A percentile compares a stretch with the other conserved stretches of the same genome.
phyloP scores from a whole-genome alignment of 208 protist species.

The Leishmania tarentolae region DNA sequence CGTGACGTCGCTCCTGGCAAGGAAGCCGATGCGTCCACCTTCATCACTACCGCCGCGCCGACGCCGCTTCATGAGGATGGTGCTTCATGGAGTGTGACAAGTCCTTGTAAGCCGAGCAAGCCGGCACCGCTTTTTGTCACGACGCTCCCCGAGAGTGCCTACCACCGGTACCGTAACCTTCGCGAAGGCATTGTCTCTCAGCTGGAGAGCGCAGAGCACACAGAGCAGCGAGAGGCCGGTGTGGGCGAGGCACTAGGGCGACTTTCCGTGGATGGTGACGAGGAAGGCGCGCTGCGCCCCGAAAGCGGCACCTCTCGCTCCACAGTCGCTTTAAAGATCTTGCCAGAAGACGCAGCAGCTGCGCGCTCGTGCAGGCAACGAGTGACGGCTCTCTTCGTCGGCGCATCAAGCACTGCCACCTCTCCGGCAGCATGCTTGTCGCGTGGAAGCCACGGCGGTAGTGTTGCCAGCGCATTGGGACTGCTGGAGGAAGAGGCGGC shows the following conservation, averaged over 20 bases:
- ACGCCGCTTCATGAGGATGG: background rate
- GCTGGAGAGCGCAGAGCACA: constrained; percentile 20
- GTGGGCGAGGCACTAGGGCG: background rate
- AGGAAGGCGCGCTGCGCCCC: background rate
- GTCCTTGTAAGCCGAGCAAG: constrained; percentile 18
- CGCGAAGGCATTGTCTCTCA: constrained; percentile 20
- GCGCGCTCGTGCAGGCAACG: background rate
- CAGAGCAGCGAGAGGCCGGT: background rate
- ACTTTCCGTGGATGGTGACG: background rate
- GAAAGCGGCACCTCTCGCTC: background rate
- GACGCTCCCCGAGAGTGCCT: constrained; percentile 24
- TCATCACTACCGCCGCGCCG: background rate
- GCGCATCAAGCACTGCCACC: constrained; percentile 1
- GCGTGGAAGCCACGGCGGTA: background rate
- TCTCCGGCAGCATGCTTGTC: background rate
- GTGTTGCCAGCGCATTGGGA: background rate
- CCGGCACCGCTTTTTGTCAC: constrained; percentile 29
- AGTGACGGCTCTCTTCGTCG: constrained; percentile 22
- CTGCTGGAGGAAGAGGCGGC: background rate
- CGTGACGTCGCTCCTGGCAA: background rate
- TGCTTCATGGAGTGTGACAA: background rate
- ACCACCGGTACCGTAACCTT: constrained; percentile 20
- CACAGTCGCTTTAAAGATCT: background rate
- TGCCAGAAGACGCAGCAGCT: background rate
- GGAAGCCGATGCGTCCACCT: background rate